Evolutionary conservation across 2,329 filamentous ascomycete genomes (phyloP), one percentile per base, ranked within the genome.

Genomic region (Exophiala sideris): DNA sequence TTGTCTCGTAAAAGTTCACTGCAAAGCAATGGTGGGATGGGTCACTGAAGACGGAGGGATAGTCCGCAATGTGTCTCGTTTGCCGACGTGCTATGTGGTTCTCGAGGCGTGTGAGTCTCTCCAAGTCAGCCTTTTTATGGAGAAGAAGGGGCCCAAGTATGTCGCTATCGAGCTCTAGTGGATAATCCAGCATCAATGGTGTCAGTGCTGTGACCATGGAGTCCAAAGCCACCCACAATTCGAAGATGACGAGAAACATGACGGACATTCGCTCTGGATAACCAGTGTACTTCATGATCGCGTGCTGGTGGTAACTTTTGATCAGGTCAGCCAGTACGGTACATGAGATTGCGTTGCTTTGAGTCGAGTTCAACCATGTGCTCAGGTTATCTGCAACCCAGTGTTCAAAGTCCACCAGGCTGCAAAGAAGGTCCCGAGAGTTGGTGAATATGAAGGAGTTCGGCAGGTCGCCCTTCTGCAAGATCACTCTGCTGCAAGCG

Each of bases 161-260:
- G 0, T 60, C 40, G 0, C 48, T 9, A 0, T 73, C 71, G 0
- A 86, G 64, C 3, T 74, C 74, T 0, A 77, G 71, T 5, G 72
- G 63, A 56, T 81, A 86, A 0, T 80, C 64, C 0, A 5, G 6
- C 0, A 86, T 62, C 4, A 81, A 56, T 0, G 73, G 68, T n/a
- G 72, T 68, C 0, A 67, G 51, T 1, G 51, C 11, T 1, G 71
- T 67, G 0, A 76, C 76, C 1, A 71, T 69, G 47, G 69, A 76
- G 56, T 87, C 83, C 32, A 77, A 75, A 0, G 78, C 79, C 6
- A 81, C 64, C 84, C 83, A 87, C 0, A 86, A 64, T 50, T 85
- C 81, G 2, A 83, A 59, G 0, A 80, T 60, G 0, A 76, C 80
- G 0, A 87, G 70, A 2, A 83, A 52, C 77, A 84, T 83, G 3